Base-by-base conservation (phyloP, 495 filamentous ascomycete species). In the Talaromyces borbonicus region DNA sequence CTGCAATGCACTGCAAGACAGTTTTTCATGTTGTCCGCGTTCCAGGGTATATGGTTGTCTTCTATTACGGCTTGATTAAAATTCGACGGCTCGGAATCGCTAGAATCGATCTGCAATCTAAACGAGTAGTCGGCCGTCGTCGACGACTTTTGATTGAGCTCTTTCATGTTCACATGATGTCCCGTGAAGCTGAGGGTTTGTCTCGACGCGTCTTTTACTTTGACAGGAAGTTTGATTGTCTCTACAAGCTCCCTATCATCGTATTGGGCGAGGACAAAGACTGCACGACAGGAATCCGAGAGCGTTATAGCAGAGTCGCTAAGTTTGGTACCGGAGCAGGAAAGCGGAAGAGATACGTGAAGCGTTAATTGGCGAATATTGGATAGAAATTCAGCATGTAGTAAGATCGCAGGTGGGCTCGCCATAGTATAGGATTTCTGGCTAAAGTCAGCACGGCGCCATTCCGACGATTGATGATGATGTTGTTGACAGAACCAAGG, bases 291-390 rank as follows among this genome's bases (percentile, higher is more conserved):
- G 16, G 68, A 70, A 8, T 64, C 60, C 19, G 65, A 69, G 0
- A 72, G 56, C 23, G 58, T 54, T 24, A 70, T 56, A 2, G 52
- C 32, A 24, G 62, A 61, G 26, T 31, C 47, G 7, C 56, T 38
- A 7, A 48, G 67, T 16, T 67, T 57, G 2, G 60, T 37, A 26
- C 63, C 62, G 33, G 60, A 56, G 26, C 24, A 8, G 2, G 68
- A 62, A 2, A 74, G 73, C 11, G 73, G 69, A 2, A 92, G 68
- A 0, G 80, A 79, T 4, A 81, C 78, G 48, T 80, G 82, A 15
- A 94, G 65, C 3, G 84, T 85, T 35, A 94, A 73, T 60, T 90
- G 85, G 9, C 82, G 80, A 52, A 98, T 93, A 56, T 95, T 87
- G 48, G 80, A 71, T 4, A 96, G 73, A 0, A 92, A 76, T 70